These are phyloP conservation scores for Dioscorea cayenensis DNA, from an alignment of 116 monocot species.

Conservation along the genomic window DNA sequence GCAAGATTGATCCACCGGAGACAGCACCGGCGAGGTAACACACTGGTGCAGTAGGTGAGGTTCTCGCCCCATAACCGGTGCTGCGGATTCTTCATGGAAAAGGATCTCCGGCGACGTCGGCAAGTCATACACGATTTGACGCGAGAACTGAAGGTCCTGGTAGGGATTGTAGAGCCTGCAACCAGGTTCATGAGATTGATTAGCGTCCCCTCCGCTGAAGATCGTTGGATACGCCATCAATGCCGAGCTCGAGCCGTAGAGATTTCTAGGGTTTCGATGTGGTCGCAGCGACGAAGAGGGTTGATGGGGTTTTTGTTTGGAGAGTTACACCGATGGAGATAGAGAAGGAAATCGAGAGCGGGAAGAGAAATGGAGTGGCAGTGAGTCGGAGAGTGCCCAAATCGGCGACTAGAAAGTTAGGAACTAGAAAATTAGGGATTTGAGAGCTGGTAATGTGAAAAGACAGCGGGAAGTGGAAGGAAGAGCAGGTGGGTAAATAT, in stretches of 20 bases:
- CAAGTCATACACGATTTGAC: constrained; percentile 42
- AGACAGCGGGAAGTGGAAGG: too few species aligned
- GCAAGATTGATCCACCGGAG: constrained; percentile 39
- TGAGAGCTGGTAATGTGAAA: too few species aligned
- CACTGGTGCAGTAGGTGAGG: constrained; percentile 74
- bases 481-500: too few species aligned
- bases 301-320: too few species aligned
- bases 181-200: not conserved
- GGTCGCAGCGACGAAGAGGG: not conserved
- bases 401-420: too few species aligned
- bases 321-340: too few species aligned
- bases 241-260: not conserved
- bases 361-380: too few species aligned
- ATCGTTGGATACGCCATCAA: constrained; percentile 22
- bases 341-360: too few species aligned
- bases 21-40: constrained; percentile 55
- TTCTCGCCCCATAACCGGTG: constrained; percentile 80
- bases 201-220: not conserved
- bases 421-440: too few species aligned
- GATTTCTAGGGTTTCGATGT: not conserved
- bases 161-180: constrained; percentile 62
- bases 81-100: constrained; percentile 72
- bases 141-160: constrained; percentile 45
- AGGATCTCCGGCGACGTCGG: constrained; percentile 77
- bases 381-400: too few species aligned